These are phyloP conservation scores for Mrakia blollopis DNA, from an alignment of 768 basidiomycete genomes.

Conservation along the genomic window DNA sequence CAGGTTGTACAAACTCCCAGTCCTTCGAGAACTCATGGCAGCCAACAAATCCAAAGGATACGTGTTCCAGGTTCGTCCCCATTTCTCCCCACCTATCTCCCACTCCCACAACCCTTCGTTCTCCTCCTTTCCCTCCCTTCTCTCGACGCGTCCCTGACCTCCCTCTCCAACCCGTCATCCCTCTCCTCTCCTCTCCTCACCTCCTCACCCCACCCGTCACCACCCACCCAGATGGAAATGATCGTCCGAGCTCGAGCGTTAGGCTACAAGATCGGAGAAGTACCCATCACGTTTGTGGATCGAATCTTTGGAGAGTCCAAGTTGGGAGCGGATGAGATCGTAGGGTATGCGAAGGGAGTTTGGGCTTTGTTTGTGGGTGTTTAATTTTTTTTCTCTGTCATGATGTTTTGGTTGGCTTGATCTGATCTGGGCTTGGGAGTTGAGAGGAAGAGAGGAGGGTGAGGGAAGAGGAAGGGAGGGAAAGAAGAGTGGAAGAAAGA, in stretches of 20 bases:
- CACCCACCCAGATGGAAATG: constrained; percentile 78
- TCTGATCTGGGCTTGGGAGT: too few relatives aligned
- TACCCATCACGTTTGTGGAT: constrained; percentile 92
- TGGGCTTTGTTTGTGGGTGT: constrained; percentile 71
- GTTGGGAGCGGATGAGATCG: constrained; percentile 78
- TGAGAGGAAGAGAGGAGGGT: too few relatives aligned
- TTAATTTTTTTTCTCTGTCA: too few relatives aligned
- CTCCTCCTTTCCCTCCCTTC: neutral
- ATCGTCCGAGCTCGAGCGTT: constrained; percentile 81
- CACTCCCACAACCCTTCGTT: too few relatives aligned
- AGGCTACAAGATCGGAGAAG: constrained; percentile 80
- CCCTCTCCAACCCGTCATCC: neutral
- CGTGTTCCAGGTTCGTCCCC: constrained; percentile 57
- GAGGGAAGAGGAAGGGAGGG: too few relatives aligned
- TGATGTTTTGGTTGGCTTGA: too few relatives aligned
- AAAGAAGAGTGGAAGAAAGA: too few relatives aligned
- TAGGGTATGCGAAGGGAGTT: constrained; percentile 79
- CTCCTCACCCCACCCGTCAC: neutral
- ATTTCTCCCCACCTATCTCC: too few relatives aligned
- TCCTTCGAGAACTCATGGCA: constrained; percentile 75
- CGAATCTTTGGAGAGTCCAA: constrained; percentile 91
- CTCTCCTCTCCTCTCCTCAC: neutral
- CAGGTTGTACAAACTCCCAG: constrained; percentile 71
- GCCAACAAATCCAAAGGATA: constrained; percentile 82
- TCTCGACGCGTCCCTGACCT: neutral